Evolutionary conservation across 352 stramenopile species (phyloP).

Genomic region (Globisporangium ultimum): DNA sequence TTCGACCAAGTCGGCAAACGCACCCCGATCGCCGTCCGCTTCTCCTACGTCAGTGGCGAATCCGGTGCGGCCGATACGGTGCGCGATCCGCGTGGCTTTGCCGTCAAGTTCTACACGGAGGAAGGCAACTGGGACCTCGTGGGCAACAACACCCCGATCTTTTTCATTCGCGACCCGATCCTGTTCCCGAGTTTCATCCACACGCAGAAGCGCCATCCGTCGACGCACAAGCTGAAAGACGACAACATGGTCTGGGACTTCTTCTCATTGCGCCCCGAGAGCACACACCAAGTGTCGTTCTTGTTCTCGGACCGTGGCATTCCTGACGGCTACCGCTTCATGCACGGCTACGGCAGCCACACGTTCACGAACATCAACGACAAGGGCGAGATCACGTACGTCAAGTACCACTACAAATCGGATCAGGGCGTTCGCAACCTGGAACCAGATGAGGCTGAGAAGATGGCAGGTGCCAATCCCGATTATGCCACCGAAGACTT

Average conservation of each 20-base stretch:
- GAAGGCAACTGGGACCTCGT: slow-evolving; percentile 94
- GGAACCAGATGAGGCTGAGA: slow-evolving; percentile 62
- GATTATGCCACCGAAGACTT: slow-evolving; percentile 90
- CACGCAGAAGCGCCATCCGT: slow-evolving; percentile 90
- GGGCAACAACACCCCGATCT: slow-evolving; percentile 93
- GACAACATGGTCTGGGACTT: slow-evolving; percentile 91
- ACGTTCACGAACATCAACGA: slow-evolving; percentile 90
- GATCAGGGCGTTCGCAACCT: slow-evolving; percentile 90
- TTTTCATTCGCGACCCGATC: slow-evolving; percentile 92
- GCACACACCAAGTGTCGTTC: slow-evolving; percentile 86
- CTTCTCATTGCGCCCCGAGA: slow-evolving; percentile 87
- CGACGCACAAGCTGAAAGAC: slow-evolving; percentile 78
- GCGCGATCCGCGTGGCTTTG: slow-evolving; percentile 88
- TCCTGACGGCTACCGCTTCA: slow-evolving; percentile 88
- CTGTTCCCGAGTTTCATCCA: slow-evolving; percentile 93
- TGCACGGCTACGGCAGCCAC: slow-evolving; percentile 92
- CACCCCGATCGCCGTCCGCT: slow-evolving; percentile 83
- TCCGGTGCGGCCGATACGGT: slow-evolving; percentile 77
- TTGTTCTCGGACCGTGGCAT: slow-evolving; percentile 89
- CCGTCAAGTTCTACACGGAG: slow-evolving; percentile 93
- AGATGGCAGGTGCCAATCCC: slow-evolving; percentile 67
- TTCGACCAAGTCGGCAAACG: slow-evolving; percentile 77
- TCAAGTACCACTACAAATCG: slow-evolving; percentile 95
- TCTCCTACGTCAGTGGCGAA: slow-evolving; percentile 86
- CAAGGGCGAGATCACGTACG: slow-evolving; percentile 66